phyloP scores from a whole-genome alignment of 371 early-diverging fungal genomes.

The Mucor indicus region DNA sequence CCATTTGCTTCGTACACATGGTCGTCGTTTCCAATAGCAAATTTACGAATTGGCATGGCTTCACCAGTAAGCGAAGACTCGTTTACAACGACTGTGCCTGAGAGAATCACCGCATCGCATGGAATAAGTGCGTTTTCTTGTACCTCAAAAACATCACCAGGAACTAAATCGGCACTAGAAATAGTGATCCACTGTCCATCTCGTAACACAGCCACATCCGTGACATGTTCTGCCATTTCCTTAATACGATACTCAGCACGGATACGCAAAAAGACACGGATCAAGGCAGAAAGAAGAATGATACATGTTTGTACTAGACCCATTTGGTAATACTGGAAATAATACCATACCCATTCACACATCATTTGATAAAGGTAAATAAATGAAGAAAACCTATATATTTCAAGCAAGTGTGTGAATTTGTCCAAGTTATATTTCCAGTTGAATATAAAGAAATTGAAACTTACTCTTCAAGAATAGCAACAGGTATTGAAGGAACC shows the following conservation, averaged over 20 bases:
- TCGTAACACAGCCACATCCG: constrained; percentile 37
- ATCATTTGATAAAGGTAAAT: constrained; percentile 78
- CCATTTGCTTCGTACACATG: constrained; percentile 18
- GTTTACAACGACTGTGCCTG: constrained; percentile 74
- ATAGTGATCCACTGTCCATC: constrained; percentile 50
- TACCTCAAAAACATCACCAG: constrained; percentile 56
- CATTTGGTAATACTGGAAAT: constrained; percentile 68
- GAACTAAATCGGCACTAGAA: constrained; percentile 53
- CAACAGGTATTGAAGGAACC: constrained; percentile 48
- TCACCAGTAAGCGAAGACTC: constrained; percentile 85
- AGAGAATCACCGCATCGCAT: constrained; percentile 63
- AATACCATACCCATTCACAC: constrained; percentile 71
- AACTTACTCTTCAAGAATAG: constrained; percentile 52
- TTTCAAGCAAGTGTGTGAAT: no score
- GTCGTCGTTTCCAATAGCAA: constrained; percentile 50
- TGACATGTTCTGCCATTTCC: constrained; percentile 56
- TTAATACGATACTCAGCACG: constrained; percentile 60
- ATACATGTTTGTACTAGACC: constrained; percentile 67
- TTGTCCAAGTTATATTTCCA: not conserved
- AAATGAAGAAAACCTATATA: constrained; percentile 47
- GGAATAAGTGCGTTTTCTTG: constrained; percentile 27
- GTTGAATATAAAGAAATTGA: not conserved
- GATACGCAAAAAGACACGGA: constrained; percentile 58
- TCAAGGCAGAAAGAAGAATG: constrained; percentile 61
- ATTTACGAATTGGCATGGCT: constrained; percentile 80